Evolutionary conservation across 2,329 filamentous ascomycete species (phyloP), one percentile per base, ranked within the genome.

Genomic region (Elsinoe ampelina): DNA sequence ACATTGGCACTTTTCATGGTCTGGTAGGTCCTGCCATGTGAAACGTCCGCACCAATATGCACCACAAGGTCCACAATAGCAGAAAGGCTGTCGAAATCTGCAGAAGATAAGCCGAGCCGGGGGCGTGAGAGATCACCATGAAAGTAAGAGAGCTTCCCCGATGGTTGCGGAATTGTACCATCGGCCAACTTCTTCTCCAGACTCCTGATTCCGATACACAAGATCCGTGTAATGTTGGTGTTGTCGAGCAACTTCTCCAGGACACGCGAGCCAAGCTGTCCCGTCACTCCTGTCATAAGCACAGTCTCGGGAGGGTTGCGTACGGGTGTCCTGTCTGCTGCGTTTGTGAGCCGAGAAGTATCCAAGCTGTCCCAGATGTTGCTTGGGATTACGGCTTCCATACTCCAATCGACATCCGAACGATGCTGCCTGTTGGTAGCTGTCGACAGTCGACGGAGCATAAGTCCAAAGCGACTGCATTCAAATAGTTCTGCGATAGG

Each of bases 41-140:
- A 61, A 0, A 61, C 64, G 35, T 61, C 57, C 19, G 58, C 61
- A 11, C 60, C 66, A 38, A 57, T 60, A 47, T 66, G 61, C 34
- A 68, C 55, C 58, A 68, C 62, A 20, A 58, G 62, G 60, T 77
- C 70, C 1, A 66, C 70, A 2, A 62, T 45, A 3, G 48, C 26
- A 13, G 64, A 64, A 1, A 80, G 61, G 1, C 22, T 30, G 1
- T 52, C 13, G 12, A 67, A 61, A 17, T 71, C 64, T 1, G 59
- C 61, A 19, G 69, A 58, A 1, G 62, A 62, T n/a, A 78, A 67
- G 0, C 76, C 76, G 2, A 79, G 67, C 2, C 38, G 60, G 0
- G 68, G 65, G 1, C 51, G 43, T 0, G 59, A 58, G 0, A 77
- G 68, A 59, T 75, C 68, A 8, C 76, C 77, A 38, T 12, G 35